Evolutionary conservation across 148 eudicot genomes (phyloP), one percentile per base, ranked within the genome.

Genomic region (Spergularia marina): DNA sequence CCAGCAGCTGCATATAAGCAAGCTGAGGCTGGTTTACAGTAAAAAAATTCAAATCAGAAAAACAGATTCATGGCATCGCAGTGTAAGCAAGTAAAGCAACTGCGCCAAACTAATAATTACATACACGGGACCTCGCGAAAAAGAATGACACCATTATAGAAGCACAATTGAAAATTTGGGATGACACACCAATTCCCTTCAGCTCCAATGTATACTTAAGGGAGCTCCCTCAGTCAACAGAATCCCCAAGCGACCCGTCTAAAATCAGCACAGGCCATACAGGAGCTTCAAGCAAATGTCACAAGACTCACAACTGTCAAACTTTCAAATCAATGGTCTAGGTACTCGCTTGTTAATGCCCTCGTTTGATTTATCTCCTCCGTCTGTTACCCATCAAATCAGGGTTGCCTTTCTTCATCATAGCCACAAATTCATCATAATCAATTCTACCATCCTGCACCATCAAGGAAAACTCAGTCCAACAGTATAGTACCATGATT

Each of bases 361-460:
- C 49, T 18, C 10, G 7, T 30, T 39, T 39, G 52, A 34, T 52
- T 81, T 66, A 94, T 86, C 91, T 87, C 68, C 90, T 86, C 15
- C 96, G 88, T 78, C 96, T 91, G 56, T 79, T 82, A 18, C 80
- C 68, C 40, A 74, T 85, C 76, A 91, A 44, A 54, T 91, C 97
- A 53, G 98, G 95, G 83, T 80, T 85, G 76, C 98, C 98, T 83
- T 94, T 90, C 82, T 88, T 89, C 98, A 94, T 94, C 98, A 91
- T 94, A 16, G 95, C 91, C n/a, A 74, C 95, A 83, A 94, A 94
- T 83, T 94, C 98, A 17, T 91, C 97, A 54, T 94, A 94, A 68
- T 94, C 92, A 47, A 94, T 91, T 82, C 83, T 88, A 73, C 98
- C 98, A 79, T 94, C 98, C 98, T 94, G 87, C 86, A 81, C 62